These are phyloP conservation scores for Chondrostereum purpureum DNA, from an alignment of 1,284 basidiomycete species.

Conservation along the genomic window DNA sequence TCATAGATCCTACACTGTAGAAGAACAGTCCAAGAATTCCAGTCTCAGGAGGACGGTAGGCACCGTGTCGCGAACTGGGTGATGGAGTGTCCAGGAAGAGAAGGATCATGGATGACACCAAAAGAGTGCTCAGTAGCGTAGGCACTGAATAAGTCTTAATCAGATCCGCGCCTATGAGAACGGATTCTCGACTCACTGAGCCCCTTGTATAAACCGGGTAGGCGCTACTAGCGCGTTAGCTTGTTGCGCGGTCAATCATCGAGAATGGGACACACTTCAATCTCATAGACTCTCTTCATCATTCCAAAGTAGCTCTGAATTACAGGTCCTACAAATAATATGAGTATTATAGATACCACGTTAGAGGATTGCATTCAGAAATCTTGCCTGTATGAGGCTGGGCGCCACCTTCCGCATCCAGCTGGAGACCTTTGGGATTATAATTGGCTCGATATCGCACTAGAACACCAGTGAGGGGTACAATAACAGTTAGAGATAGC, in stretches of 20 bases:
- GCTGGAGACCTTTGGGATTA: conserved; percentile 76
- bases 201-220: conserved; percentile 80
- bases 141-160: conserved; percentile 51
- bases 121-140: conserved; percentile 53
- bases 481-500: conserved; percentile 46
- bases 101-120: conserved; percentile 53
- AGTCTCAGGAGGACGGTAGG: conserved; percentile 65
- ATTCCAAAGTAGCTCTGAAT: conserved; percentile 51
- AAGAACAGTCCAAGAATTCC: conserved; percentile 57
- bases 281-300: conserved; percentile 63
- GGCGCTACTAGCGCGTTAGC: conserved; percentile 42
- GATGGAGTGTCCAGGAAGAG: conserved; percentile 47
- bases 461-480: conserved; percentile 62
- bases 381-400: conserved; percentile 71
- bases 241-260: background rate
- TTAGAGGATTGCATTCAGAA: conserved; percentile 35
- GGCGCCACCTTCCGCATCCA: conserved; percentile 73
- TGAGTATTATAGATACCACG: background rate
- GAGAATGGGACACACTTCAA: conserved; percentile 50
- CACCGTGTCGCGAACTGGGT: conserved; percentile 46
- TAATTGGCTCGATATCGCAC: conserved; percentile 75
- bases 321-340: conserved; percentile 11
- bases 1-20: conserved; percentile 60
- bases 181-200: conserved; percentile 48
- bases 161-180: no score